Evolutionary conservation across 2,329 filamentous ascomycete genomes (phyloP), one percentile per base, ranked within the genome.

Genomic region (Aspergillus felis): DNA sequence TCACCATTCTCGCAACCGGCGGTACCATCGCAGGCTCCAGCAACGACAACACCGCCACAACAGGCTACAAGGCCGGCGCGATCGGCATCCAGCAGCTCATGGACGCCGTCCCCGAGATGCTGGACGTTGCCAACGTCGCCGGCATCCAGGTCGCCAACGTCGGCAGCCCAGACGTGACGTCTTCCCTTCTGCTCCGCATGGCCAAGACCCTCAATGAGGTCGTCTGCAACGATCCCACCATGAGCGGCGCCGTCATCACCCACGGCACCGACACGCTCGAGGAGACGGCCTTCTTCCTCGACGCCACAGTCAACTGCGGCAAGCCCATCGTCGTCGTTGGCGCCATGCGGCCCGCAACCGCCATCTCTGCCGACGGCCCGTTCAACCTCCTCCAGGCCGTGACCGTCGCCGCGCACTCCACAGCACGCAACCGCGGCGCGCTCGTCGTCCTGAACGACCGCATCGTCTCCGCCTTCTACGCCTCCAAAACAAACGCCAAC

Each of bases 211-310:
- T 68, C 28, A 62, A 62, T 49, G 57, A 57, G 17, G 54, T 61
- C 17, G 53, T 70, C 54, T 70, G 66, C 50, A 59, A 68, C 27
- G 61, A 63, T 8, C 59, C 61, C 4, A 51, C 57, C 38, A 67
- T 70, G 62, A 60, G 64, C 7, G 67, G 64, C 4, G 66, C 68
- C 48, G 61, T 68, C 35, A 74, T 88, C 54, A 87, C 85, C 0
- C 85, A 88, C 64, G 85, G 86, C 50, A 88, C 86, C 8, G 86
- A 88, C 64, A 86, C 83, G 0, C 75, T 88, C 1, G 85, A 87
- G 64, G 85, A 87, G 69, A 81, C 82, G 0, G 82, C 84, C 8
- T 87, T 87, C 74, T 87, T 86, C 73, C 73, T 87, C 8, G 82
- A 87, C 60, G 71, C 83, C 3, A 84, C 82, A 0, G 68, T 86